phyloP scores from a whole-genome alignment of 495 filamentous ascomycete species.

The Jackrogersella multiformis region DNA sequence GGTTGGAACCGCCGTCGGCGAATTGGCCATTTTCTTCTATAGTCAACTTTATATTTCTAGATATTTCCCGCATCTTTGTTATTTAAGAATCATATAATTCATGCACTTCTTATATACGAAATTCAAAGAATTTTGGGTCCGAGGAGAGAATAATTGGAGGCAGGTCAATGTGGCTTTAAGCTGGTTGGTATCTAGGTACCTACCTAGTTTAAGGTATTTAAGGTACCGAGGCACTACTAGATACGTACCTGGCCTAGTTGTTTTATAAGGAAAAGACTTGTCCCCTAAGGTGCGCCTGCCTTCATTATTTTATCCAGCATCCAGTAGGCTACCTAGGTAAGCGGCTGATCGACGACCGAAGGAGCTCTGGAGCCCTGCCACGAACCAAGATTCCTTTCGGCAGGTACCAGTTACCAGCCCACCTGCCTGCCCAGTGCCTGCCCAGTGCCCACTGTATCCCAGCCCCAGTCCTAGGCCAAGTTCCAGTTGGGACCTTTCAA shows the following conservation, averaged over 20 bases:
- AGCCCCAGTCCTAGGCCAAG: not conserved
- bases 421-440: too few species aligned
- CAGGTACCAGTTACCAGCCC: too few species aligned
- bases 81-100: not conserved
- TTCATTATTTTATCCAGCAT: too few species aligned
- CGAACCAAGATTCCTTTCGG: slow-evolving; percentile 35
- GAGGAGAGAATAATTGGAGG: not conserved
- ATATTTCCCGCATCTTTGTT: not conserved
- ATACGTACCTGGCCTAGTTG: too few species aligned
- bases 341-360: slow-evolving; percentile 28
- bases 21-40: slow-evolving; percentile 3
- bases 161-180: not conserved
- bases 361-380: slow-evolving; percentile 11
- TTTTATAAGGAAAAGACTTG: not conserved
- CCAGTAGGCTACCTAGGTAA: slow-evolving; percentile 10
- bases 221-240: not conserved
- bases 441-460: too few species aligned
- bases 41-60: not conserved
- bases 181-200: too few species aligned
- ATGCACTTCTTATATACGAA: not conserved
- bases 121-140: not conserved
- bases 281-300: not conserved
- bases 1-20: slow-evolving; percentile 10
- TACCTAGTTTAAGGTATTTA: too few species aligned
- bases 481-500: slow-evolving; percentile 16